These are phyloP conservation scores for Durotheca rogersii DNA, from an alignment of 495 filamentous ascomycete genomes.

Conservation along the genomic window DNA sequence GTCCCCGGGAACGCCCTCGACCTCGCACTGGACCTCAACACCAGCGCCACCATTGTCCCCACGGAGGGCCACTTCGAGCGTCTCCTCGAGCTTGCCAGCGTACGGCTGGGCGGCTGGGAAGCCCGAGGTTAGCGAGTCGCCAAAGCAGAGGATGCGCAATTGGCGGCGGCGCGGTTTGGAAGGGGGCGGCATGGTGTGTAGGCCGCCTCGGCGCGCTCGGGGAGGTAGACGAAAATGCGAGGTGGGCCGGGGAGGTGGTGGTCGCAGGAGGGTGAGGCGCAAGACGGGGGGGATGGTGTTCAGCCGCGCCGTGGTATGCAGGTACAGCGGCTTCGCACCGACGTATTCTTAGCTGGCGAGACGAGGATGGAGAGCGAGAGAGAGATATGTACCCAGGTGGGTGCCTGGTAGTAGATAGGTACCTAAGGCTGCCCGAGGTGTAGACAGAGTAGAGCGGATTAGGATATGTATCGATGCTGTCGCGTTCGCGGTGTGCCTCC, in stretches of 20 bases:
- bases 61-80: slow-evolving; percentile 44
- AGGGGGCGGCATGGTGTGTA: background rate
- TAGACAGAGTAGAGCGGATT: too few species aligned
- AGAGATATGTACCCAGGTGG: too few species aligned
- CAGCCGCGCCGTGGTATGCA: too few species aligned
- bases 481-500: too few species aligned
- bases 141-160: slow-evolving; percentile 62
- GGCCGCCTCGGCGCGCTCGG: too few species aligned
- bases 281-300: background rate
- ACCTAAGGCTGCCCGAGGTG: too few species aligned
- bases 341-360: background rate
- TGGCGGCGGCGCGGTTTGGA: slow-evolving; percentile 15
- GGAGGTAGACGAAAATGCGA: too few species aligned
- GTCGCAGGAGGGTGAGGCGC: too few species aligned
- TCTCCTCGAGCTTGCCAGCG: slow-evolving; percentile 39
- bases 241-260: background rate
- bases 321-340: too few species aligned
- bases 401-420: too few species aligned
- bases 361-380: background rate
- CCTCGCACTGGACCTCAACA: slow-evolving; percentile 33
- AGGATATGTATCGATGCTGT: too few species aligned
- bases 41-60: slow-evolving; percentile 25
- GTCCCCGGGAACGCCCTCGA: slow-evolving; percentile 55
- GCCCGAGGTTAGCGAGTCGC: slow-evolving; percentile 62
- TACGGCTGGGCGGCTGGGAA: slow-evolving; percentile 57